These are phyloP conservation scores for Microthlaspi erraticum DNA, from an alignment of 345 rosid species.

Conservation along the genomic window DNA sequence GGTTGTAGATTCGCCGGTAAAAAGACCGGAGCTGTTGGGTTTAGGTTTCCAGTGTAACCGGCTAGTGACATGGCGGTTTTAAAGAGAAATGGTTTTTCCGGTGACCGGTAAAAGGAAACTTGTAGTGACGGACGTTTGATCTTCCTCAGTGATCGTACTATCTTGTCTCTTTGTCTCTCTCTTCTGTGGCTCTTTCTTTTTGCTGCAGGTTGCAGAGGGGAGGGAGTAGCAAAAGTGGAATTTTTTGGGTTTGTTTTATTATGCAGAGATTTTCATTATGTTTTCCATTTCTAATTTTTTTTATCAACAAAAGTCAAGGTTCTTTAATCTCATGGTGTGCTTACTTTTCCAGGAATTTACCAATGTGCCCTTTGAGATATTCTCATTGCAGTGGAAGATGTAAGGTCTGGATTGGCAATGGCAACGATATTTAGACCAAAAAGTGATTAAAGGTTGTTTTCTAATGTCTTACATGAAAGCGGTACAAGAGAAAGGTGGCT, in stretches of 20 bases:
- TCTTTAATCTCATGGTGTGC: neutral
- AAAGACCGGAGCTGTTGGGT: constrained; percentile 65
- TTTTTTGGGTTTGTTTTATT: constrained; percentile 14
- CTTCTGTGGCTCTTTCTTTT: neutral
- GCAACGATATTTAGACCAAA: too few relatives aligned
- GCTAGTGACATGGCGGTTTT: constrained; percentile 31
- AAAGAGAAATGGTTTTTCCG: constrained; percentile 9
- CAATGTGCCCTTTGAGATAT: neutral
- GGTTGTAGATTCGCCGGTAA: constrained; percentile 52
- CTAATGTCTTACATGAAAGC: too few relatives aligned
- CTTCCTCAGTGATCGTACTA: constrained; percentile 25
- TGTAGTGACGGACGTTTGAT: constrained; percentile 21
- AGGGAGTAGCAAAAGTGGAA: constrained; percentile 14
- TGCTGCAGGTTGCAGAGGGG: neutral
- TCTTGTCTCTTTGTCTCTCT: neutral
- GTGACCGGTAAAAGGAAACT: constrained; percentile 12
- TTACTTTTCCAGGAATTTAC: neutral
- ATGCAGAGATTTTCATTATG: constrained; percentile 18
- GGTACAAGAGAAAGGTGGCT: neutral
- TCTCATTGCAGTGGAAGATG: constrained; percentile 4
- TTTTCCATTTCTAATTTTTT: neutral
- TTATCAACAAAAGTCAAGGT: constrained; percentile 8
- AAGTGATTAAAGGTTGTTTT: too few relatives aligned
- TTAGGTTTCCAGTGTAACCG: constrained; percentile 32
- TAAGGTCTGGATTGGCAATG: too few relatives aligned